These are phyloP conservation scores for Crithidia brevicula DNA, from an alignment of 208 protist species.

Conservation along the genomic window DNA sequence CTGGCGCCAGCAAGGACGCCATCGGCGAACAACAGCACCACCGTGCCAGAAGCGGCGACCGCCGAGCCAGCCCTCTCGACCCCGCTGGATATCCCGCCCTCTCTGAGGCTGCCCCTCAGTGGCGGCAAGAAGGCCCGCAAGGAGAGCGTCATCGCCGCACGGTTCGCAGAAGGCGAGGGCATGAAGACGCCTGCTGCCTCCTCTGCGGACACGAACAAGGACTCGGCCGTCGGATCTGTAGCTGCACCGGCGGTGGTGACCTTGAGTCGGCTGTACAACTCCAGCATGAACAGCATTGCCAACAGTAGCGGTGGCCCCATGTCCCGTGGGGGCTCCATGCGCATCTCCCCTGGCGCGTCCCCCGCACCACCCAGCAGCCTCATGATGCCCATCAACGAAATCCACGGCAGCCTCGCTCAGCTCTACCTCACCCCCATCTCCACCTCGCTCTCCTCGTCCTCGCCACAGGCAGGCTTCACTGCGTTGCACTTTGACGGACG, in stretches of 20 bases:
- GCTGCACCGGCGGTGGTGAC: not conserved
- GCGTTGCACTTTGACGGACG: conserved; percentile 21
- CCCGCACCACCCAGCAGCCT: not conserved
- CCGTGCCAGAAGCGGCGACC: not conserved
- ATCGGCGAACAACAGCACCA: not conserved
- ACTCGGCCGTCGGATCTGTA: not conserved
- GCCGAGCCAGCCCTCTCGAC: not conserved
- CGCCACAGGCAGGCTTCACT: conserved; percentile 13
- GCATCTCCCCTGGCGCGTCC: not conserved
- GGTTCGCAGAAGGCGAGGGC: not conserved
- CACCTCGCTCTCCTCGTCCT: conserved; percentile 10
- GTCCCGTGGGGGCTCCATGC: not conserved
- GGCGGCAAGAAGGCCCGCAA: not conserved
- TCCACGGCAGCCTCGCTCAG: conserved; percentile 19
- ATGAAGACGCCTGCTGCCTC: not conserved
- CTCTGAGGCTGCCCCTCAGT: conserved; percentile 2
- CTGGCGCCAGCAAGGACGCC: no score
- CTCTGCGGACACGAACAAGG: not conserved
- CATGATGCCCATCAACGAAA: conserved; percentile 5
- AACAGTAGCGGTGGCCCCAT: not conserved
- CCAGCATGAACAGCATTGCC: conserved; percentile 3
- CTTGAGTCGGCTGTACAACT: not conserved
- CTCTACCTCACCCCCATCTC: conserved; percentile 33
- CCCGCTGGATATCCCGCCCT: no score
- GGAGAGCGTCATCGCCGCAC: not conserved